These are phyloP conservation scores for Papiliotrema terrestris DNA, from an alignment of 1,284 basidiomycete species.

Conservation along the genomic window DNA sequence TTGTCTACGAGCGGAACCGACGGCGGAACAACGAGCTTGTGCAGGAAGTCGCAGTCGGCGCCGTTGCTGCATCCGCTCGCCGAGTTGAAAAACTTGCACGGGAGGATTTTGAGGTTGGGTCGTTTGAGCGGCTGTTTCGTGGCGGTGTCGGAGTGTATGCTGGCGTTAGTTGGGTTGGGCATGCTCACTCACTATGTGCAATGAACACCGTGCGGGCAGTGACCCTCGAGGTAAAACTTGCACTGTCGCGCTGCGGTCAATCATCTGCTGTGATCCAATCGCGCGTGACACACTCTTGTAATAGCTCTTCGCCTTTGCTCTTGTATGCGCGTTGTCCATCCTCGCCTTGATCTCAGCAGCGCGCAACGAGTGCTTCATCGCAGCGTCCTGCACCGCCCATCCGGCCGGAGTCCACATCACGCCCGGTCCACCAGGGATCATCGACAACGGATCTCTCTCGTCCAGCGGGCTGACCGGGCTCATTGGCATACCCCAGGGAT, in stretches of 20 bases:
- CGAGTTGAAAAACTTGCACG: conserved; percentile 47
- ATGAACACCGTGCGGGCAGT: conserved; percentile 40
- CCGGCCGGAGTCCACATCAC: conserved; percentile 41
- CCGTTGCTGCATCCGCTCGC: conserved; percentile 36
- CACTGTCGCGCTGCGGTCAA: conserved; percentile 31
- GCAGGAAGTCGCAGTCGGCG: conserved; percentile 38
- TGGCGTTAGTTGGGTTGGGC: conserved; percentile 1
- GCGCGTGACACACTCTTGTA: conserved; percentile 34
- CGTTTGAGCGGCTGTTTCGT: background rate
- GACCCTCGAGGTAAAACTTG: conserved; percentile 38
- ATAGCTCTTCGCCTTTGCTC: conserved; percentile 25
- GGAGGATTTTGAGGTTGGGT: conserved; percentile 13
- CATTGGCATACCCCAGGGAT: conserved; percentile 44
- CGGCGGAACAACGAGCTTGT: conserved; percentile 37
- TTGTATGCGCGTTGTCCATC: conserved; percentile 6
- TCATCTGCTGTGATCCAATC: background rate
- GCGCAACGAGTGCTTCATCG: conserved; percentile 30
- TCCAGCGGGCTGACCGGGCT: conserved; percentile 9
- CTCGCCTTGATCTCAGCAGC: conserved; percentile 18
- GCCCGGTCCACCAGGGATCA: conserved; percentile 26
- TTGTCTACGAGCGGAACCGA: conserved; percentile 24
- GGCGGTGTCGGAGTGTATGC: background rate
- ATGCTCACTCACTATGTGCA: conserved; percentile 42
- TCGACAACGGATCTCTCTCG: conserved; percentile 5
- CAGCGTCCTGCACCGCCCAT: conserved; percentile 42